Percentiles rank a stretch among this genome's conserved stretches.
Conservation (phyloP, 305 asterid species). For the Ruellia speciosa region DNA sequence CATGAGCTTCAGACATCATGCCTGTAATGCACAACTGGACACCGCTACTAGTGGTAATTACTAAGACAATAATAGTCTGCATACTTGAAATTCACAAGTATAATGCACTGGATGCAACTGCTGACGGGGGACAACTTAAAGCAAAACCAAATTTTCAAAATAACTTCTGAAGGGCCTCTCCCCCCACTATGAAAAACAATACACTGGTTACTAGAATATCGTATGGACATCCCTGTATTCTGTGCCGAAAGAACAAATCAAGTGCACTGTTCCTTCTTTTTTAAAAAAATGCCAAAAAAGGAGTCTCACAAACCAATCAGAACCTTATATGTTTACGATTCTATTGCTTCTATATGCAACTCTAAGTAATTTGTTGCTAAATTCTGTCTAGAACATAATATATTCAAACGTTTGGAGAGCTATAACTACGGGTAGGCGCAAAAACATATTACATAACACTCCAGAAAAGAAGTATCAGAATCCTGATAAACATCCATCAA, state of each 20-base stretch:
- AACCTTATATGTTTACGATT: too few relatives aligned
- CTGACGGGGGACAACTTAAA: not conserved
- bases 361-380: not conserved
- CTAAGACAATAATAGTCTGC: not conserved
- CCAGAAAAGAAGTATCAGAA: not conserved
- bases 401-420: slow-evolving; percentile 6
- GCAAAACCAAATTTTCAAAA: not conserved
- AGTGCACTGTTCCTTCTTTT: too few relatives aligned
- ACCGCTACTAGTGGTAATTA: not conserved
- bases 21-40: not conserved
- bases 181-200: not conserved
- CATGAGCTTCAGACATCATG: not conserved
- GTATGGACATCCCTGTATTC: not conserved
- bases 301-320: too few relatives aligned
- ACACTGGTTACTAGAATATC: not conserved
- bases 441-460: slow-evolving; percentile 1
- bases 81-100: not conserved
- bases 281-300: too few relatives aligned
- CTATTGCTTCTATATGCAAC: not conserved
- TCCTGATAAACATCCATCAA: slow-evolving; percentile 1
- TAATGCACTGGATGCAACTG: not conserved
- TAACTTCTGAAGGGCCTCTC: not conserved
- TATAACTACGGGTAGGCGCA: not conserved
- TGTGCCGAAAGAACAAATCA: too few relatives aligned
- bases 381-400: not conserved